Conservation (phyloP, 2,329 filamentous ascomycete genomes). For the Cladophialophora yegresii region DNA sequence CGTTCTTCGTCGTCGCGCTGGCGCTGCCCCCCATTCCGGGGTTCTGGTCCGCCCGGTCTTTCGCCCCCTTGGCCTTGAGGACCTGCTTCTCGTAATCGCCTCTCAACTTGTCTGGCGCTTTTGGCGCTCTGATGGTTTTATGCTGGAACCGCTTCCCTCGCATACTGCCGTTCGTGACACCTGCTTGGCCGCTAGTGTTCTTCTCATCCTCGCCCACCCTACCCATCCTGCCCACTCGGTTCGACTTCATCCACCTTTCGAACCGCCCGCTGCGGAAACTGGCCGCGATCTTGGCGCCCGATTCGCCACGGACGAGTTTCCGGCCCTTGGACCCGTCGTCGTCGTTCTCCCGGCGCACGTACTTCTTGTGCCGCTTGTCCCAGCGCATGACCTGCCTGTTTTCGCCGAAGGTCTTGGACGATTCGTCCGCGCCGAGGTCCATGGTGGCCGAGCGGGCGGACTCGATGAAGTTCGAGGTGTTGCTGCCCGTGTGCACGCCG, state of each 20-base stretch:
- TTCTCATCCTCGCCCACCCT: constrained; percentile 78
- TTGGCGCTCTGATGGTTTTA: constrained; percentile 82
- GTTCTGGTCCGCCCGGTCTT: constrained; percentile 59
- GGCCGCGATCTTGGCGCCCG: constrained; percentile 92
- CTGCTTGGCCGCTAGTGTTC: constrained; percentile 33
- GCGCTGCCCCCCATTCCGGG: constrained; percentile 11
- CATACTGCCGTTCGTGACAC: background rate
- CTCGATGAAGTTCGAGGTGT: constrained; percentile 76
- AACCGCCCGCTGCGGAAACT: constrained; percentile 91
- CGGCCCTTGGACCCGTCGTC: constrained; percentile 75
- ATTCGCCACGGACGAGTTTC: constrained; percentile 81
- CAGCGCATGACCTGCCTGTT: constrained; percentile 80
- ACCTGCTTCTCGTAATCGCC: constrained; percentile 89
- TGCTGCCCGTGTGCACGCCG: constrained; percentile 80
- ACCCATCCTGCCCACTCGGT: constrained; percentile 76
- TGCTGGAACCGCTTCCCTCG: constrained; percentile 73
- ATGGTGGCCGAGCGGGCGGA: constrained; percentile 85
- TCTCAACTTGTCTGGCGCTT: constrained; percentile 86
- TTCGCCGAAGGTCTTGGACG: constrained; percentile 74
- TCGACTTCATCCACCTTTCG: constrained; percentile 84
- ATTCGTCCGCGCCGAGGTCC: constrained; percentile 85
- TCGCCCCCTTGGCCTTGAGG: constrained; percentile 83
- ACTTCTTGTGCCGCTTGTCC: constrained; percentile 97
- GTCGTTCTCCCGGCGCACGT: constrained; percentile 88
- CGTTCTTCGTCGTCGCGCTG: constrained; percentile 32